Conservation (phyloP, 192 early-diverging fungal genomes). For the Coemansia biformis region DNA sequence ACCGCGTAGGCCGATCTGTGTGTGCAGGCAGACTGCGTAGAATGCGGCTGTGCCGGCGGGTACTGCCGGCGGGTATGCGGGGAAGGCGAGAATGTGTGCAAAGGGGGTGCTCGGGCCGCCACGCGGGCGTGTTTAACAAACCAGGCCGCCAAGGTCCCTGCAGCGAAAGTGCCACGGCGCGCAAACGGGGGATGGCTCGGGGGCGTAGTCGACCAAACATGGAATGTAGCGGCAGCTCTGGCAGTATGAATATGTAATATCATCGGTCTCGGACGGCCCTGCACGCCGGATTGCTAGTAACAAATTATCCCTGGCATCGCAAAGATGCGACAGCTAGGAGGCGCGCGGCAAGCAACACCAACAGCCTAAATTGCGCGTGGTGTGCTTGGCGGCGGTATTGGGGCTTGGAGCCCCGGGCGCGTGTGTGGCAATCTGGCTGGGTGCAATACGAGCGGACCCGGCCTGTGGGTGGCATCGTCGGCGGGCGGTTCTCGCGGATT, state of each 20-base stretch:
- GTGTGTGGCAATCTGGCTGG: too few species aligned
- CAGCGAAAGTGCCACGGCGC: neutral
- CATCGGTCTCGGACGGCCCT: neutral
- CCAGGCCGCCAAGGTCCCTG: neutral
- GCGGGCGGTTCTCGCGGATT: neutral
- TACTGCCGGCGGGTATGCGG: slow-evolving; percentile 1
- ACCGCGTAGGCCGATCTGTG: too few species aligned
- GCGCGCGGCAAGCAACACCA: too few species aligned
- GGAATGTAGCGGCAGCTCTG: slow-evolving; percentile 6
- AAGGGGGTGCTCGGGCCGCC: too few species aligned
- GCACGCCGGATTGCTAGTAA: slow-evolving; percentile 5
- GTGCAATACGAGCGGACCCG: too few species aligned
- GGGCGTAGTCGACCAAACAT: slow-evolving; percentile 13
- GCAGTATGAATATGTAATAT: slow-evolving; percentile 22
- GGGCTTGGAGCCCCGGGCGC: too few species aligned
- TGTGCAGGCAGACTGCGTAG: too few species aligned
- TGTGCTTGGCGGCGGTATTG: neutral
- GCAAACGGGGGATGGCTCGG: too few species aligned
- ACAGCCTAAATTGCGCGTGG: slow-evolving; percentile 2
- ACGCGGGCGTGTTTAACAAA: slow-evolving; percentile 10
- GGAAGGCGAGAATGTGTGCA: neutral
- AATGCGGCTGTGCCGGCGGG: neutral
- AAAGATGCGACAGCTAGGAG: neutral
- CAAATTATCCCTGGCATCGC: slow-evolving; percentile 11
- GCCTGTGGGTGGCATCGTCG: too few species aligned